Conservation (phyloP, 768 basidiomycete genomes). For the Russula sp. region DNA sequence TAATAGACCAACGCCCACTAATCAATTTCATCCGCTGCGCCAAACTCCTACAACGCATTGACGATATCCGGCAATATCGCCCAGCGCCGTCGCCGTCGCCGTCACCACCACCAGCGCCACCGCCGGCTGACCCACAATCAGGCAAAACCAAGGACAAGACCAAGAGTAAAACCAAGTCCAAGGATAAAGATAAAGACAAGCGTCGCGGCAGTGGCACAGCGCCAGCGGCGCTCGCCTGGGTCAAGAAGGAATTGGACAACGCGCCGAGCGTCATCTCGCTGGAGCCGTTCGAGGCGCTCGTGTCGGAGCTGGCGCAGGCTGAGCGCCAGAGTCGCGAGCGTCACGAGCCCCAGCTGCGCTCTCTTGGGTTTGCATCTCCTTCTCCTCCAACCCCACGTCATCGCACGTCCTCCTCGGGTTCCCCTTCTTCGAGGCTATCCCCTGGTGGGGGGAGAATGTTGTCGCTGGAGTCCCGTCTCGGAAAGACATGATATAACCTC, state of each 20-base stretch:
- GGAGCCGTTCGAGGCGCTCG: constrained; percentile 40
- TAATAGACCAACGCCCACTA: constrained; percentile 36
- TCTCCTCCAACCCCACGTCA: background rate
- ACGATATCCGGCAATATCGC: constrained; percentile 37
- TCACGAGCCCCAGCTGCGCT: constrained; percentile 21
- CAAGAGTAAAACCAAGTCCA: background rate
- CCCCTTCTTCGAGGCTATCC: background rate
- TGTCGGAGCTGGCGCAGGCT: constrained; percentile 30
- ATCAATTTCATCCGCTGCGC: constrained; percentile 47
- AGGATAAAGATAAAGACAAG: constrained; percentile 26
- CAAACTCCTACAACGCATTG: constrained; percentile 41
- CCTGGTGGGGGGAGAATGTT: background rate
- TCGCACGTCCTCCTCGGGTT: constrained; percentile 1
- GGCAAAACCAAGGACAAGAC: background rate
- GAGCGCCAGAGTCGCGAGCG: constrained; percentile 22
- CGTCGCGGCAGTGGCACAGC: constrained; percentile 18
- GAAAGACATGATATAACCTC: background rate
- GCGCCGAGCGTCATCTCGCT: constrained; percentile 34
- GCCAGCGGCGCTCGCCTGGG: constrained; percentile 41
- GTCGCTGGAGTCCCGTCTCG: background rate
- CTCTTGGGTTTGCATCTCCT: constrained; percentile 25
- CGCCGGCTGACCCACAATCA: constrained; percentile 33
- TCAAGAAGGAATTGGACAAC: constrained; percentile 41
- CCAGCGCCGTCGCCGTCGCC: background rate
- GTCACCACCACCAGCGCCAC: constrained; percentile 37